Evolutionary conservation across 768 basidiomycete species (phyloP), one percentile per base, ranked within the genome.

Genomic region (Lyophyllum atratum): DNA sequence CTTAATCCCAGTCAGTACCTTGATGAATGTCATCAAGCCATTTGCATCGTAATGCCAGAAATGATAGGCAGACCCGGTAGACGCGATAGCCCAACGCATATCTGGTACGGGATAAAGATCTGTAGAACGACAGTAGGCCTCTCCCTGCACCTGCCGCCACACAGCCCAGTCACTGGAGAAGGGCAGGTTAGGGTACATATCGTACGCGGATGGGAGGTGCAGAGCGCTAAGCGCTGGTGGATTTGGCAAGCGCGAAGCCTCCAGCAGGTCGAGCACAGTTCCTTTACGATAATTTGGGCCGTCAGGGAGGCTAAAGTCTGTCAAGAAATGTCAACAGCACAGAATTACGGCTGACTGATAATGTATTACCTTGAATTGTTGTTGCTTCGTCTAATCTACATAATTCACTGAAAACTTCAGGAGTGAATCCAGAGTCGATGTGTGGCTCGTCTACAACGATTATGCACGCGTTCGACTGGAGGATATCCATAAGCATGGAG

Each of bases 21-120:
- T 39, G 6, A 39, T 4, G 37, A 39, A 39, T 14, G 37, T 39
- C 8, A 7, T 4, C 8, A 39, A 17, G 22, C 56, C 50, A 14
- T 57, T 52, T 1, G 56, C 15, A 22, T 57, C 49, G 10, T 39
- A 12, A 4, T 57, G 56, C 56, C 56, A 57, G 26, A 49, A 52
- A 6, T 48, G 43, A 14, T 33, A 24, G 4, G 44, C 24, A 6
- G 34, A 46, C 1, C 19, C 25, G 14, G 49, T 51, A 1, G 44
- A 39, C 0, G 55, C 49, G 11, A 56, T 22, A 1, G 28, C 22
- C 49, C 49, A 56, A 0, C 50, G 40, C 50, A 57, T 26, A 3
- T 57, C 34, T 0, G 33, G 29, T 1, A 57, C 44, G 1, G 56
- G 50, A 34, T 58, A 58, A 5, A 15, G 42, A 6, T 17, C 44